Conservation (phyloP, 1,284 basidiomycete genomes). For the Tylopilus orsonianus region DNA sequence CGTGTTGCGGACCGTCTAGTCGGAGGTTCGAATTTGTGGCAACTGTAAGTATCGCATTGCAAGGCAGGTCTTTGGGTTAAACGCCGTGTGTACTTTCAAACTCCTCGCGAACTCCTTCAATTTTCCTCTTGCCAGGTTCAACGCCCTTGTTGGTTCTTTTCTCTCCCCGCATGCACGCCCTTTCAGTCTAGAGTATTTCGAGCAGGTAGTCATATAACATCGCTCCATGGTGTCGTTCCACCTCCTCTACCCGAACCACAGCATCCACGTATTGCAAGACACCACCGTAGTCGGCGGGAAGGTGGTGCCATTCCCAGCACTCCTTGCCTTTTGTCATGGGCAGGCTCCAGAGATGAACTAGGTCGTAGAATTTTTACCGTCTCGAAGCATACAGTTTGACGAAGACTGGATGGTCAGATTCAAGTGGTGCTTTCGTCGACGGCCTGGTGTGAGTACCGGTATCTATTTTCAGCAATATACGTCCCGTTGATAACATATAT, state of each 20-base stretch:
- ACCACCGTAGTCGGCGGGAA: not conserved
- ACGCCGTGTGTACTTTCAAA: slow-evolving; percentile 6
- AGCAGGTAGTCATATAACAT: no score
- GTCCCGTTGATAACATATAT: no score
- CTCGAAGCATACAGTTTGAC: not conserved
- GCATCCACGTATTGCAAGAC: not conserved
- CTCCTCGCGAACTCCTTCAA: not conserved
- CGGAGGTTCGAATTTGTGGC: not conserved
- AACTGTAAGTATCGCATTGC: no score
- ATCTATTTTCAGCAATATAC: not conserved
- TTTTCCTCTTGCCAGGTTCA: not conserved
- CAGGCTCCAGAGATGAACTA: not conserved
- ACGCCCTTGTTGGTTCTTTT: not conserved
- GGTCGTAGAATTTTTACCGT: not conserved
- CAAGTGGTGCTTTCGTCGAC: not conserved
- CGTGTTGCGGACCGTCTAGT: not conserved
- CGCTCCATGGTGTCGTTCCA: not conserved
- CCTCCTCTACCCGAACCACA: not conserved
- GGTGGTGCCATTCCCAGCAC: not conserved
- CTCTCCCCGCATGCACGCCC: not conserved
- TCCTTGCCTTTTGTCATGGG: not conserved
- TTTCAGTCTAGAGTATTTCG: no score
- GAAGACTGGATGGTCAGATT: not conserved
- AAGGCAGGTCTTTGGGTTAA: no score
- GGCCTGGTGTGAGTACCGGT: not conserved